Evolutionary conservation across 2,329 filamentous ascomycete genomes (phyloP), one percentile per base, ranked within the genome.

Genomic region (Chaetomium globosum): DNA sequence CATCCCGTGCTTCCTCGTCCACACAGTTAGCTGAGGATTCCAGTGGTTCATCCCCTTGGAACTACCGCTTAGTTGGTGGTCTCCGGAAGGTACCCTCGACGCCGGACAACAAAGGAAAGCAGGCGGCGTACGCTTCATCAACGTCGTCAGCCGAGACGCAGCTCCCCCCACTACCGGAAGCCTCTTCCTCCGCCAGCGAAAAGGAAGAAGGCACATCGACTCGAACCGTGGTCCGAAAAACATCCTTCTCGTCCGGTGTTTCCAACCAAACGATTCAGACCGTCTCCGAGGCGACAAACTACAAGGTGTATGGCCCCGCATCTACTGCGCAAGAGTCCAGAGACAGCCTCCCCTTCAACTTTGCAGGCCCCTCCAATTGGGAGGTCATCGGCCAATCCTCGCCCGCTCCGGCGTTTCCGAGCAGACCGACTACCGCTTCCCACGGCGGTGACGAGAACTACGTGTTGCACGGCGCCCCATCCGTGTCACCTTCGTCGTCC

Each of bases 21-120:
- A 71, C 75, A 52, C 75, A 74, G 65, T 71, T 77, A 70, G 71
- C 71, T 63, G 78, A 76, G 53, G 77, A 79, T 73, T 69, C 70
- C 67, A 72, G 66, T 61, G 58, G 69, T 53, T 74, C 76, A 21
- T 77, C 82, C 19, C 79, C 83, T 61, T 84, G 81, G 80, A 84
- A 82, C 72, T 82, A 83, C 71, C 81, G 81, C 68, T 78, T 86
- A 73, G 77, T 82, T 55, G 83, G 84, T 69, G 84, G 83, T 61
- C 73, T 86, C 65, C 83, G 84, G 63, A 84, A 83, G 72, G 82
- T 86, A 21, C 76, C 78, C 53, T 76, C 75, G 33, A 80, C 78
- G 53, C 77, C 78, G 23, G 80, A 83, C 69, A 68, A 75, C 63
- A 81, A 82, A 73, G 77, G 75, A 65, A 80, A 78, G 69, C 76